Evolutionary conservation across 768 basidiomycete species (phyloP).

Genomic region (Mycena epipterygia): DNA sequence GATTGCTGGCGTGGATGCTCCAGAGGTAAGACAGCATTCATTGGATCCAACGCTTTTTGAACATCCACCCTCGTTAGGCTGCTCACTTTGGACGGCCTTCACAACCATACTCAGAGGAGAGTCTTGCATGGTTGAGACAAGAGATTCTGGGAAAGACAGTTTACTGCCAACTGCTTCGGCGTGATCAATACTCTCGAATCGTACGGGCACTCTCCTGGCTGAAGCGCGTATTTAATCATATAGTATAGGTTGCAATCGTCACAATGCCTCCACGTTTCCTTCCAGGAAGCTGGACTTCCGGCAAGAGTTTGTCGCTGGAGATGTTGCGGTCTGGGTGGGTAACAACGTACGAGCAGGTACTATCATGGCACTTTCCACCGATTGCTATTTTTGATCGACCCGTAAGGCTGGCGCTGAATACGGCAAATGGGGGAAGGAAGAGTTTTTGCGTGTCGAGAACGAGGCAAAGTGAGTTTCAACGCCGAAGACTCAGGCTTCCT

Average conservation of each 20-base stretch:
- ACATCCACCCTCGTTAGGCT: conserved; percentile 57
- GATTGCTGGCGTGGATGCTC: conserved; percentile 93
- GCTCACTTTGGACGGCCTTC: conserved; percentile 87
- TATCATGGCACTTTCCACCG: not conserved
- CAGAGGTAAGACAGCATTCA: conserved; percentile 67
- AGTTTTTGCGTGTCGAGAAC: conserved; percentile 71
- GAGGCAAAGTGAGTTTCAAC: conserved; percentile 71
- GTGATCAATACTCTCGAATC: conserved; percentile 88
- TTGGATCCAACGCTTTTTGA: not conserved
- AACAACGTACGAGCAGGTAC: conserved; percentile 77
- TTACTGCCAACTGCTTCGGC: conserved; percentile 78
- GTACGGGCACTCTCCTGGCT: conserved; percentile 58
- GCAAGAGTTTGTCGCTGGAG: conserved; percentile 69
- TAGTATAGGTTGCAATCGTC: conserved; percentile 75
- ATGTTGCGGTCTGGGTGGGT: conserved; percentile 88
- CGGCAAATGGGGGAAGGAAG: conserved; percentile 75
- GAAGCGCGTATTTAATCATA: not conserved
- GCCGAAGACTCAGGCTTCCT: not conserved
- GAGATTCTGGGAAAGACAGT: conserved; percentile 70
- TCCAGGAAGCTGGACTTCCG: conserved; percentile 61
- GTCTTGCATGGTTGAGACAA: conserved; percentile 76
- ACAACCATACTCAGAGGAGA: conserved; percentile 83
- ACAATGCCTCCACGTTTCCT: conserved; percentile 66
- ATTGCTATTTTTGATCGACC: not conserved
- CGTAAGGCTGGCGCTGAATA: conserved; percentile 79